phyloP scores from a whole-genome alignment of 192 early-diverging fungal genomes.

The Coemansia sp. region DNA sequence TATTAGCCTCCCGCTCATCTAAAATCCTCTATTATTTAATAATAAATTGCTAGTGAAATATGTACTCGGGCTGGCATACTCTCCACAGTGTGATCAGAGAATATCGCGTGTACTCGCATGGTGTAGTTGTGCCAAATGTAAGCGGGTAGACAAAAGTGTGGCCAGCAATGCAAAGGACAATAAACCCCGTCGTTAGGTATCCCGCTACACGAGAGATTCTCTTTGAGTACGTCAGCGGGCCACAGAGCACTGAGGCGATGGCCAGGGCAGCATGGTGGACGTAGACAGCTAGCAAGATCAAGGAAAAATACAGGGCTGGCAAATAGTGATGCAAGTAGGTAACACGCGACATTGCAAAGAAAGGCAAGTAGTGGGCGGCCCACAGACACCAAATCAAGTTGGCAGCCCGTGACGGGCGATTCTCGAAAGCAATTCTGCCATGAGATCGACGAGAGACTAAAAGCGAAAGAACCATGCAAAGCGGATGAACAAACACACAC shows the following conservation, averaged over 20 bases:
- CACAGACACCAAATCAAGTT: conserved; percentile 47
- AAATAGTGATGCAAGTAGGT: conserved; percentile 74
- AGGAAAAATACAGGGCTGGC: conserved; percentile 67
- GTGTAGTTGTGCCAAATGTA: conserved; percentile 16
- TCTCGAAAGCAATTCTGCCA: background rate
- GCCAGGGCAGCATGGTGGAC: background rate
- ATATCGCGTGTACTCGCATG: conserved; percentile 10
- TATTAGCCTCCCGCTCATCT: conserved; percentile 21
- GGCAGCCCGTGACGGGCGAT: background rate
- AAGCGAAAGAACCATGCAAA: background rate
- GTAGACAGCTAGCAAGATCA: conserved; percentile 52
- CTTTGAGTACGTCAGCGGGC: background rate
- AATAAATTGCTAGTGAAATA: conserved; percentile 6
- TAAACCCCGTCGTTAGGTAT: background rate
- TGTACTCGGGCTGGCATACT: conserved; percentile 5
- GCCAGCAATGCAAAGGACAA: background rate
- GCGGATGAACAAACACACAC: conserved; percentile 26
- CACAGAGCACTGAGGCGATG: background rate
- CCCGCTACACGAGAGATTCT: background rate
- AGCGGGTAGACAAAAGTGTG: conserved; percentile 20
- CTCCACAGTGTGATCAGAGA: conserved; percentile 10
- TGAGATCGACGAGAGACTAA: conserved; percentile 13
- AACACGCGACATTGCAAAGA: conserved; percentile 66
- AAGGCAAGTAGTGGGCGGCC: conserved; percentile 67
- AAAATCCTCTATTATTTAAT: background rate